Base-by-base conservation (phyloP, 345 rosid species). In the Combretum micranthum region DNA sequence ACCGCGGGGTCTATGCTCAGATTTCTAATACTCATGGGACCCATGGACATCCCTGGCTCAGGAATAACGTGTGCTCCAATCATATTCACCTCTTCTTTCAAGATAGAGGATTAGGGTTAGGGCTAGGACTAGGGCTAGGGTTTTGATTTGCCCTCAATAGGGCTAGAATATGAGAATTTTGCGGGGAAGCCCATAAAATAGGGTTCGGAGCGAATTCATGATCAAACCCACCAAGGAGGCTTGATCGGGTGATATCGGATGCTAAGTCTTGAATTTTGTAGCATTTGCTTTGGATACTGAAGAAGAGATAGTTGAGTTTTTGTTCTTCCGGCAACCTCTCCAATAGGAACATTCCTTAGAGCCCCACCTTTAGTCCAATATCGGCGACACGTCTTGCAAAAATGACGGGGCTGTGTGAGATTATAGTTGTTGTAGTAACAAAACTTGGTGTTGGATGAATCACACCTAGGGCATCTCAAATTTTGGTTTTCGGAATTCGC, bases 281-380 rank as follows among this genome's bases (percentile, higher is more conserved):
- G 68, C 64, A 55, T 52, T 47, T 47, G 84, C 62, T 52, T 78
- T 78, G 9, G 71, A 55, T 18, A 42, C 61, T 20, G 85, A 16
- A 21, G 86, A 57, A n/a, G 70, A 60, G 15, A 57, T 42, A 11
- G 66, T 62, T 8, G 69, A 64, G 76, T 22, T 69, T 81, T 77
- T 85, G 83, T 78, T 80, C 61, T 80, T 85, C 37, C 93, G 58
- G 69, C 93, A 85, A 9, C 93, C 93, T 0, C 93, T 2, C 93
- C 93, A 21, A 85, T 83, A 4, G 93, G 93, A 43, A 85, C 86
- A 39, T 85, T 83, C 56, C 93, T 49, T 2, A 85, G 75, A 15
- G 88, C 83, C 13, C 93, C 93, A 1, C 93, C 93, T 70, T 83
- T 85, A 17, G 93, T 85, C 93, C 93, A 85, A 62, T 85, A 85